These are phyloP conservation scores for Closterium sp. DNA, from an alignment of 139 green algal genomes.

Conservation along the genomic window DNA sequence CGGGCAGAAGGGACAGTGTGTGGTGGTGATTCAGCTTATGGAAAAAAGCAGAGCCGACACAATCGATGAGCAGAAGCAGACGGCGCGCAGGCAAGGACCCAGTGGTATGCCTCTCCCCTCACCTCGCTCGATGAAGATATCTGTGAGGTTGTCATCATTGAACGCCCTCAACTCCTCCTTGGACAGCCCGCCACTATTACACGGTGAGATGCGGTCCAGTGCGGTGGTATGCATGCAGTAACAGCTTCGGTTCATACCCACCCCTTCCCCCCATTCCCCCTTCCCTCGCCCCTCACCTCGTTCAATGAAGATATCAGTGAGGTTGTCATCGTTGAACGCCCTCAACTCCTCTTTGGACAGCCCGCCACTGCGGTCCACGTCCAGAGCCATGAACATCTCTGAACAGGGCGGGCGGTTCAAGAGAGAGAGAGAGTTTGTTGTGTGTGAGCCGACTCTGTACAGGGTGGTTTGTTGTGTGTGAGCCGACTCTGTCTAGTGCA, in stretches of 20 bases:
- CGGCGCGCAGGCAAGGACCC: no score
- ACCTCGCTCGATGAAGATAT: constrained; percentile 42
- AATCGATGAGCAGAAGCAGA: no score
- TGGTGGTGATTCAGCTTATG: no score
- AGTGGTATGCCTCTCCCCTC: no score
- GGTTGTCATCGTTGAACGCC: constrained; percentile 26
- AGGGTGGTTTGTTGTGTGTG: no score
- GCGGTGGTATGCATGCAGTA: no score
- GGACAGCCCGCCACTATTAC: constrained; percentile 24
- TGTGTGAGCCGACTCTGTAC: no score
- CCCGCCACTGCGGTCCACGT: constrained; percentile 30
- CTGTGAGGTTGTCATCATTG: constrained; percentile 38
- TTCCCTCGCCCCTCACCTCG: background rate
- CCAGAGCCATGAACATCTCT: constrained; percentile 30
- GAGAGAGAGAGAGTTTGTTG: background rate
- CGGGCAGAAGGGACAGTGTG: no score
- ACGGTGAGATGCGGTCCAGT: no score
- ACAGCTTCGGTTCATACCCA: background rate
- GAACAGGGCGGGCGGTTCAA: background rate
- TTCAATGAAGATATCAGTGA: constrained; percentile 54
- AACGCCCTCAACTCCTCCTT: constrained; percentile 36
- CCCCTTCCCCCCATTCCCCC: background rate
- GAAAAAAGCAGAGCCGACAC: no score
- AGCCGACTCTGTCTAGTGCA: no score
- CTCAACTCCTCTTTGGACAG: constrained; percentile 39